phyloP scores from a whole-genome alignment of 2,329 filamentous ascomycete genomes.

The Trichoderma cornu-damae region DNA sequence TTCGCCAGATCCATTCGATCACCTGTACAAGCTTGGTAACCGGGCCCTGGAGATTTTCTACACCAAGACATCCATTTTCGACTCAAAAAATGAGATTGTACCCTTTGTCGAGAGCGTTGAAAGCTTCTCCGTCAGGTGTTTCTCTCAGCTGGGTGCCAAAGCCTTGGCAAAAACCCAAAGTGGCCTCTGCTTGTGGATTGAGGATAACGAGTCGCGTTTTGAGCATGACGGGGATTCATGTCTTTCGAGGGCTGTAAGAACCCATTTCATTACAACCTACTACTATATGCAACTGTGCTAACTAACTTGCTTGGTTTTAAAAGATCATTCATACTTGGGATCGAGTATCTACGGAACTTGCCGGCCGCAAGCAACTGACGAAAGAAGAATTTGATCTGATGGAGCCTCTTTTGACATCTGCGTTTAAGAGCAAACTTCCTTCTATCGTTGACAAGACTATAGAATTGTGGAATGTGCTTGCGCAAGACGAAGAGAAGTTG shows the following conservation, averaged over 20 bases:
- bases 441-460: conserved; percentile 48
- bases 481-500: conserved; percentile 54
- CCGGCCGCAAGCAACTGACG: conserved; percentile 33
- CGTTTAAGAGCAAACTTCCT: conserved; percentile 54
- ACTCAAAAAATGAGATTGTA: conserved; percentile 35
- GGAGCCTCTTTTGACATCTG: conserved; percentile 50
- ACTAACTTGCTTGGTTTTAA: conserved; percentile 20
- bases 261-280: too few species aligned
- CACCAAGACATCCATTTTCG: conserved; percentile 34
- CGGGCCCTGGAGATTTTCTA: conserved; percentile 54
- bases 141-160: conserved; percentile 46
- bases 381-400: conserved; percentile 48
- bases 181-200: conserved; percentile 59
- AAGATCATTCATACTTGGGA: conserved; percentile 50
- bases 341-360: conserved; percentile 40
- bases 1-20: conserved; percentile 58
- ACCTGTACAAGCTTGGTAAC: conserved; percentile 58
- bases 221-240: conserved; percentile 37
- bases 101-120: conserved; percentile 51
- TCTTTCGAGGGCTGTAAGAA: conserved; percentile 43
- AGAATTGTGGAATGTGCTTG: conserved; percentile 64
- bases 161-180: conserved; percentile 57
- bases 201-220: conserved; percentile 47
- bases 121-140: conserved; percentile 48
- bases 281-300: conserved; percentile 23